A percentile compares a stretch with the other conserved stretches of the same genome.
Evolutionary conservation across 2,329 filamentous ascomycete species (phyloP).

Genomic region (Xylariaceae sp.): DNA sequence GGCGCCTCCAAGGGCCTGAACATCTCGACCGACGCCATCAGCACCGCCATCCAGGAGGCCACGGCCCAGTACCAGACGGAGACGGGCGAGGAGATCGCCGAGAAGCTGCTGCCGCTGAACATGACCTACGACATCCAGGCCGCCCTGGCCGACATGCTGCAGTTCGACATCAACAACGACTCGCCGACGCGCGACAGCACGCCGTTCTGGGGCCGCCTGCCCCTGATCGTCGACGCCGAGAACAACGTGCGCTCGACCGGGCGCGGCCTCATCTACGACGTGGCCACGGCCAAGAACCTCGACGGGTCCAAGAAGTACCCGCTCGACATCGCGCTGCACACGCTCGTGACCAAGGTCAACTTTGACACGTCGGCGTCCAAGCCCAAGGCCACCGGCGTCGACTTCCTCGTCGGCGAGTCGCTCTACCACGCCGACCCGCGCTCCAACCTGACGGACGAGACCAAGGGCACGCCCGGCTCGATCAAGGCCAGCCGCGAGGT

Average conservation of each 20-base stretch:
- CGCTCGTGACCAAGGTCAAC: conserved; percentile 35
- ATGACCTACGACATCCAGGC: conserved; percentile 9
- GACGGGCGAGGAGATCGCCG: conserved; percentile 12
- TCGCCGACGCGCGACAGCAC: conserved; percentile 33
- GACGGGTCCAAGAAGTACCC: conserved; percentile 47
- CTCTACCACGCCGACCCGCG: conserved; percentile 39
- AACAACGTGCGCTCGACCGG: conserved; percentile 45
- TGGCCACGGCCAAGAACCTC: conserved; percentile 13
- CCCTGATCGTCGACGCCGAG: conserved; percentile 43
- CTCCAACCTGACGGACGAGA: conserved; percentile 7
- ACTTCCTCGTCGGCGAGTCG: conserved; percentile 37
- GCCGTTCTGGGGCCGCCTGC: conserved; percentile 38
- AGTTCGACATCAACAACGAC: conserved; percentile 39
- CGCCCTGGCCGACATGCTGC: conserved; percentile 23
- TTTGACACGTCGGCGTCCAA: conserved; percentile 31
- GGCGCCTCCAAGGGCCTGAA: conserved; percentile 14
- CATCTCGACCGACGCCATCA: conserved; percentile 6
- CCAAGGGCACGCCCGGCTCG: conserved; percentile 22
- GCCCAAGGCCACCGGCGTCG: conserved; percentile 39
- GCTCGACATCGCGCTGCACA: conserved; percentile 45
- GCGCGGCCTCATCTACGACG: conserved; percentile 37
- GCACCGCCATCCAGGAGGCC: conserved; percentile 7
- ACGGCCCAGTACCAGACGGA: conserved; percentile 5
- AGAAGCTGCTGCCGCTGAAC: conserved; percentile 13
- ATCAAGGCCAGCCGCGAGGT: conserved; percentile 37